Evolutionary conservation across 1,284 basidiomycete genomes (phyloP).

Genomic region (Agaricales sp.): DNA sequence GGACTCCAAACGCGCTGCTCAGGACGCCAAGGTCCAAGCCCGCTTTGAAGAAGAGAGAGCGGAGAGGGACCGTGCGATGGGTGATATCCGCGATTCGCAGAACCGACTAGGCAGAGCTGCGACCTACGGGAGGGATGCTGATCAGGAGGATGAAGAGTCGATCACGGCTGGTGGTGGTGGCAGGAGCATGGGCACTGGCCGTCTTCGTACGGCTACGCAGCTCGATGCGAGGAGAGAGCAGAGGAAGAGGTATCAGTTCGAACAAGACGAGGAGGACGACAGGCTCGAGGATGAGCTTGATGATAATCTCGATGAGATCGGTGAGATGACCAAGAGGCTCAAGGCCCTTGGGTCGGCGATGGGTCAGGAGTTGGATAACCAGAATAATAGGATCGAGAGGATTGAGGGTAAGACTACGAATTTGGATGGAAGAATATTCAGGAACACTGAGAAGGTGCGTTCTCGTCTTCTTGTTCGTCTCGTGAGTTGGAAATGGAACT

Average conservation of each 20-base stretch:
- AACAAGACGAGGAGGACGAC: conserved; percentile 92
- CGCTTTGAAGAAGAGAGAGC: conserved; percentile 86
- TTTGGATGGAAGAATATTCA: conserved; percentile 53
- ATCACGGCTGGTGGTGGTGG: conserved; percentile 24
- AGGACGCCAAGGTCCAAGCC: conserved; percentile 81
- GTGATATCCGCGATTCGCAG: conserved; percentile 82
- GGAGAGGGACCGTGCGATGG: conserved; percentile 79
- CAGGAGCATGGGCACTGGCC: conserved; percentile 18
- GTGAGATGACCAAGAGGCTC: conserved; percentile 71
- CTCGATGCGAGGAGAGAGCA: conserved; percentile 51
- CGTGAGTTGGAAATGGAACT: conserved; percentile 6
- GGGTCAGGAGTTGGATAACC: conserved; percentile 72
- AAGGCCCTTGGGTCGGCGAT: conserved; percentile 81
- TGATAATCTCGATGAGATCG: conserved; percentile 85
- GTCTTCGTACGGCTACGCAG: conserved; percentile 38
- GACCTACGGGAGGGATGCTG: conserved; percentile 37
- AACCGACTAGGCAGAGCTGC: conserved; percentile 74
- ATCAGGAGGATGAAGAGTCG: conserved; percentile 32
- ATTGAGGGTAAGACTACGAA: conserved; percentile 62
- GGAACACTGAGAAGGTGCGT: conserved; percentile 63
- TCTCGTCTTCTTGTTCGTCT: background rate
- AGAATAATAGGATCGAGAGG: conserved; percentile 62
- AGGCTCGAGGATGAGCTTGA: conserved; percentile 91
- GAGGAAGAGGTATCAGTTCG: conserved; percentile 86
- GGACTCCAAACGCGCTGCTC: conserved; percentile 81